These are phyloP conservation scores for Colletotrichum karsti DNA, from an alignment of 2,329 filamentous ascomycete species.

Conservation along the genomic window DNA sequence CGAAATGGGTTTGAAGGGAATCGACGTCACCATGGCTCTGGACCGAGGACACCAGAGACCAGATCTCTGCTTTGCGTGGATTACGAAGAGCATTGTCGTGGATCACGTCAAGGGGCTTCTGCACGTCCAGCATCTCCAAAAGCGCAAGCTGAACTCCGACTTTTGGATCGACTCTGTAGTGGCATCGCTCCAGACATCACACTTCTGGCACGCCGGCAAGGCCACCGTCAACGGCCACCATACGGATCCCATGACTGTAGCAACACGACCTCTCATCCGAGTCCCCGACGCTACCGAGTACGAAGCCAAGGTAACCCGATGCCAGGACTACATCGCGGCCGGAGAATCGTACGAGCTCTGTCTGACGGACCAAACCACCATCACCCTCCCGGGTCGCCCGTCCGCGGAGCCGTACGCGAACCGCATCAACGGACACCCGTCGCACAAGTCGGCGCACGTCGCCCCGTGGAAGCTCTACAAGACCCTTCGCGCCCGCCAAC, in stretches of 20 bases:
- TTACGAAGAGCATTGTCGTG: slow-evolving; percentile 79
- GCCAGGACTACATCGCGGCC: slow-evolving; percentile 76
- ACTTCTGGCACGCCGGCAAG: slow-evolving; percentile 39
- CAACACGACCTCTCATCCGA: slow-evolving; percentile 37
- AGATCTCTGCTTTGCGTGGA: slow-evolving; percentile 80
- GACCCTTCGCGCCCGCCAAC: slow-evolving; percentile 74
- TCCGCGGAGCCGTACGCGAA: background rate
- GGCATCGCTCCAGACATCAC: slow-evolving; percentile 41
- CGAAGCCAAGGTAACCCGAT: slow-evolving; percentile 71
- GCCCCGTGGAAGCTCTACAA: slow-evolving; percentile 77
- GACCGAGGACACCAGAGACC: slow-evolving; percentile 56
- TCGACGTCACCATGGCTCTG: slow-evolving; percentile 51
- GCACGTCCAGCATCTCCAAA: slow-evolving; percentile 73
- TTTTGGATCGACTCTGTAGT: slow-evolving; percentile 41
- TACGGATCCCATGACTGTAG: slow-evolving; percentile 10
- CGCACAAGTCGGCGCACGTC: slow-evolving; percentile 31
- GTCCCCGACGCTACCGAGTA: slow-evolving; percentile 62
- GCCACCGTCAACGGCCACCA: background rate
- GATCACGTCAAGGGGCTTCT: slow-evolving; percentile 72
- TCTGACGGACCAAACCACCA: slow-evolving; percentile 77
- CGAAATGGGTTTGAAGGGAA: slow-evolving; percentile 77
- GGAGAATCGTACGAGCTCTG: slow-evolving; percentile 90
- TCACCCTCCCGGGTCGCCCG: slow-evolving; percentile 50
- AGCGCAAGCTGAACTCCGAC: slow-evolving; percentile 29
- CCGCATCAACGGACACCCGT: slow-evolving; percentile 16